A percentile compares a stretch with the other conserved stretches of the same genome.
These are phyloP conservation scores for Colletotrichum cereale DNA, from an alignment of 2,329 filamentous ascomycete genomes.

Conservation along the genomic window DNA sequence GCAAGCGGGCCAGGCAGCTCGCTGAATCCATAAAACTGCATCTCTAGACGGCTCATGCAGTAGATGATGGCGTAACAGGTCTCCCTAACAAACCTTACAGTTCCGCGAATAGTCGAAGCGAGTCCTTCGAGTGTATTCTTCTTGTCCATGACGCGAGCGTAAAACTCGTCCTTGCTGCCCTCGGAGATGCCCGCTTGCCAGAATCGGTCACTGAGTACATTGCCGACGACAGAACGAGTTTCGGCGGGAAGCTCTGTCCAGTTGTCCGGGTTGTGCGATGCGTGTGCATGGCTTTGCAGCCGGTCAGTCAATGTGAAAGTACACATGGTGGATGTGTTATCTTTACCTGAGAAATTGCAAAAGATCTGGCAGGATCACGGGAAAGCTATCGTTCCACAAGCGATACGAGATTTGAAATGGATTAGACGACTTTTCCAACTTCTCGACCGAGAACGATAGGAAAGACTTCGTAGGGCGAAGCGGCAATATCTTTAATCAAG, in stretches of 20 bases:
- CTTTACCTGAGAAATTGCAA: conserved; percentile 81
- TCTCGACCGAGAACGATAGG: conserved; percentile 92
- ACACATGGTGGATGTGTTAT: neutral
- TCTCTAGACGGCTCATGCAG: conserved; percentile 88
- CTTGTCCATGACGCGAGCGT: conserved; percentile 89
- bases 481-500: conserved; percentile 70
- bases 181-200: conserved; percentile 98
- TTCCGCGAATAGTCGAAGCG: conserved; percentile 90
- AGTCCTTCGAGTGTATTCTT: conserved; percentile 93
- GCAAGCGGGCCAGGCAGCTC: conserved; percentile 88
- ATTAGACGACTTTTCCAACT: conserved; percentile 79
- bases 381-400: conserved; percentile 89
- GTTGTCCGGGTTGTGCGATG: conserved; percentile 87
- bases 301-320: neutral
- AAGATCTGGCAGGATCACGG: conserved; percentile 85
- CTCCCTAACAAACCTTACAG: conserved; percentile 90
- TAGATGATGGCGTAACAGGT: conserved; percentile 95
- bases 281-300: conserved; percentile 80
- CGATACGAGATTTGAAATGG: conserved; percentile 81
- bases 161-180: conserved; percentile 97
- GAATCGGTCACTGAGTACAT: conserved; percentile 93
- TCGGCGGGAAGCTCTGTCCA: conserved; percentile 84
- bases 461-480: conserved; percentile 91
- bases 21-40: conserved; percentile 90
- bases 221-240: conserved; percentile 80